Evolutionary conservation across 140 eudicot genomes (phyloP).

Genomic region (Ambrosia hybrid): DNA sequence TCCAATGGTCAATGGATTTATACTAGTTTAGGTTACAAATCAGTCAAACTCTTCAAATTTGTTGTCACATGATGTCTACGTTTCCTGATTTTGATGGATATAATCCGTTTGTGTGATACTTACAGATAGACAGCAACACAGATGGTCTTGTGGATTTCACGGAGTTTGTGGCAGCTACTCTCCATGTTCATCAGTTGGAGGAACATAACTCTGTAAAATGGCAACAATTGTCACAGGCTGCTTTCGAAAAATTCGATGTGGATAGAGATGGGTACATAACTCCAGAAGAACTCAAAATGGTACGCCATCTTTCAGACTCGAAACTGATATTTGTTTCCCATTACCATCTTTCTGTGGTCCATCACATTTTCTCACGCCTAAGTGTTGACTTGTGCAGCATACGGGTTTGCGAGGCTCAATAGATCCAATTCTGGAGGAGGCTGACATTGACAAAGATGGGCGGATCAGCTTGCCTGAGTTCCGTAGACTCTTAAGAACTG

Average conservation of each 20-base stretch:
- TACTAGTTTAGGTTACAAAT: constrained; percentile 7
- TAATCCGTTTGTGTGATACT: constrained; percentile 23
- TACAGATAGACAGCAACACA: constrained; percentile 93
- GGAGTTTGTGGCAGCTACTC: constrained; percentile 96
- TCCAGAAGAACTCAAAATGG: constrained; percentile 94
- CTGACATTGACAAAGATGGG: constrained; percentile 94
- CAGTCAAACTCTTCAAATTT: constrained; percentile 1
- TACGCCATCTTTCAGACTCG: constrained; percentile 20
- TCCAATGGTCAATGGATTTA: background rate
- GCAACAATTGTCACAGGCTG: constrained; percentile 84
- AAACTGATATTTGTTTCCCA: constrained; percentile 9
- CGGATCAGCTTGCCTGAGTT: constrained; percentile 84
- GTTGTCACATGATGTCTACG: background rate
- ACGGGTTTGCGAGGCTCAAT: constrained; percentile 88
- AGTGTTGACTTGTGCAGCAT: constrained; percentile 51
- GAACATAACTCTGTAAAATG: constrained; percentile 85
- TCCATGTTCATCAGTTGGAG: constrained; percentile 93
- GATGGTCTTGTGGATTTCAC: constrained; percentile 95
- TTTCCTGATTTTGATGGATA: constrained; percentile 18
- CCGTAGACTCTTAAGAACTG: constrained; percentile 86
- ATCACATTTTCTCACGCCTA: background rate
- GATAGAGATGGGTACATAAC: constrained; percentile 93
- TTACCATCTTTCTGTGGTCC: background rate
- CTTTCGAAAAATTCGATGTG: constrained; percentile 91
- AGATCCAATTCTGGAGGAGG: constrained; percentile 89